Base-by-base conservation (phyloP, 1,284 basidiomycete genomes). In the Malassezia yamatoensis region DNA sequence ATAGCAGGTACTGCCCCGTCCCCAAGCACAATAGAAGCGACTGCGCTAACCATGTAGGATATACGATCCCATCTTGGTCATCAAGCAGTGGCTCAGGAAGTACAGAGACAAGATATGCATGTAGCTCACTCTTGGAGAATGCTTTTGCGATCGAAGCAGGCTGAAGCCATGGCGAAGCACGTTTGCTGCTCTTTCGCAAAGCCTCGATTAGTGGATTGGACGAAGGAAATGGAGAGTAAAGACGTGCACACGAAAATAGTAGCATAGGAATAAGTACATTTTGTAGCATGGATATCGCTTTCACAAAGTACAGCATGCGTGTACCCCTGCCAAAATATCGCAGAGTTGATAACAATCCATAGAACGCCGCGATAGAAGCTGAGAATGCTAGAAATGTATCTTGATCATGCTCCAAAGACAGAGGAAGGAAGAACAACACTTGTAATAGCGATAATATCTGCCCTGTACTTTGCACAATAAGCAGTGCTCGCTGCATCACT, bases 381-480 rank as follows among this genome's bases (percentile, higher is more conserved):
- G 66, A 68, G n/a, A 71, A 62, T 3, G 72, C 70, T 15, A 72
- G 60, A 48, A 74, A 74, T 4, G 68, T 67, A 47, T 74, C 70
- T 36, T 65, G 62, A n/a, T 68, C 67, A 1, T 68, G 68, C 57
- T 74, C 72, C 50, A 74, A 66, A 1, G 72, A 61, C 15, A 74
- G 62, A 1, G 72, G 72, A 13, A 74, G 63, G 48, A 70, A 74
- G 45, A 70, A 62, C 53, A 74, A 61, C n/a, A 72, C 63, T 58
- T 74, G 72, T 10, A 72, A 52, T 40, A 71, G 34, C 21, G 55
- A 58, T 12, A 58, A 16, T 3, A 53, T 12, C 21, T 48, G 46
- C 18, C 39, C 55, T 4, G 35, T 43, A 18, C 33, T 24, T 42
- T 48, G 47, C n/a, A 58, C 9, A 13, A 34, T n/a, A 18, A 16